Base-by-base conservation (phyloP, 1,284 basidiomycete species). In the Trametes hirsuta region DNA sequence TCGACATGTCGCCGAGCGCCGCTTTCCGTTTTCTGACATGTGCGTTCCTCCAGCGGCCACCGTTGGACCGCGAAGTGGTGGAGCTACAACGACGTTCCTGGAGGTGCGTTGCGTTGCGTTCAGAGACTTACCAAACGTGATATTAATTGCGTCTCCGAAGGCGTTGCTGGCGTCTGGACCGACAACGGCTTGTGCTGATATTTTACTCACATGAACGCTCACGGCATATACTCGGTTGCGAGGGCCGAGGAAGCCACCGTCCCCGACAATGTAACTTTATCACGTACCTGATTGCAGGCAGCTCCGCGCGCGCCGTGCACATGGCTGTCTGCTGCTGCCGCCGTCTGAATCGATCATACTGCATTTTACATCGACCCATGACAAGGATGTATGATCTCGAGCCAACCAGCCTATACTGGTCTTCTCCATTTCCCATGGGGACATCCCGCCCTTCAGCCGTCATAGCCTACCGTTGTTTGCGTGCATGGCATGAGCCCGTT, bases 61-160 rank as follows among this genome's bases (percentile, higher is more conserved):
- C 74, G 84, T 14, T 86, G 83, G 82, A 82, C 79, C 6, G 82
- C 84, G 12, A 83, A 81, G 49, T 84, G 81, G 81, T 86, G 85
- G 84, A 78, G 77, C 45, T 72, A 82, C 66, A 68, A 65, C 63
- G 78, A 82, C 54, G 62, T 67, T 5, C 83, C 84, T 2, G 82
- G 82, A 56, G 82, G 80, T 72, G 24, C 22, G 56, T 34, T 52
- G 18, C 45, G 10, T 18, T 59, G 22, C 44, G 25, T 4, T 35
- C 15, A 34, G 14, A 42, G 2, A 18, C 39, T n/a, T 44, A 36
- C 56, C 41, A 48, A 10, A 37, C 12, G 8, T 21, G 30, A 30
- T 18, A 44, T 24, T 37, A 21, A 45, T 53, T 25, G 47, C 8
- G 34, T 11, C 24, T 22, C 15, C 41, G 21, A 45, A 70, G 70